A percentile compares a stretch with the other conserved stretches of the same genome.
Conservation (phyloP, 345 rosid genomes). For the Populus ilicifolia region DNA sequence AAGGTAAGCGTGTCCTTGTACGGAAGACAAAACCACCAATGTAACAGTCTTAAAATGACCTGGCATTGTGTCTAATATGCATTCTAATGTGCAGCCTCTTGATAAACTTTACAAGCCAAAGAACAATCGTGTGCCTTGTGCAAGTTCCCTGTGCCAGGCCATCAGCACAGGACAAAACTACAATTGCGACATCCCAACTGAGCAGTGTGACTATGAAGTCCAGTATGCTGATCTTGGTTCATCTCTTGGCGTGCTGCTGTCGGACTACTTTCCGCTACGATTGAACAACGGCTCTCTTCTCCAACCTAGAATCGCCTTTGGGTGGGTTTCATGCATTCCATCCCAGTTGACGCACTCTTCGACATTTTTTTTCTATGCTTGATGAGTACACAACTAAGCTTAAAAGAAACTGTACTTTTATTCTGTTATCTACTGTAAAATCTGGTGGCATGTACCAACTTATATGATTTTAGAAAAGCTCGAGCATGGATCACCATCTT, state of each 20-base stretch:
- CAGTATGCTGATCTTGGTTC: constrained; percentile 78
- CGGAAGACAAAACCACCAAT: neutral
- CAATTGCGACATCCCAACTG: constrained; percentile 46
- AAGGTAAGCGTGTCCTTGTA: constrained; percentile 37
- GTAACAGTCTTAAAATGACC: constrained; percentile 3
- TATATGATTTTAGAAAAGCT: neutral
- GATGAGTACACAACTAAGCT: neutral
- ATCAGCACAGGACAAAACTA: constrained; percentile 26
- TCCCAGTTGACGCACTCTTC: neutral
- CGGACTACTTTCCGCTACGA: constrained; percentile 49
- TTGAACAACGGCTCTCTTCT: constrained; percentile 52
- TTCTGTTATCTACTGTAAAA: neutral
- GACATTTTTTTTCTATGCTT: neutral
- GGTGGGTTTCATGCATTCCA: constrained; percentile 43
- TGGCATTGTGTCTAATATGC: neutral
- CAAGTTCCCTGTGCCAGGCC: constrained; percentile 47
- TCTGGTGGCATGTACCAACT: neutral
- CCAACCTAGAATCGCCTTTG: constrained; percentile 53
- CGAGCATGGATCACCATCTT: neutral
- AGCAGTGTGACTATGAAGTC: constrained; percentile 80
- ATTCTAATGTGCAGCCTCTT: constrained; percentile 43
- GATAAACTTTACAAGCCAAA: constrained; percentile 62
- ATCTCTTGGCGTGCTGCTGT: constrained; percentile 64
- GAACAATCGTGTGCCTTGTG: constrained; percentile 49
- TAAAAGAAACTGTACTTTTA: neutral